Conservation (phyloP, 768 basidiomycete genomes). For the Podaxis sp. region DNA sequence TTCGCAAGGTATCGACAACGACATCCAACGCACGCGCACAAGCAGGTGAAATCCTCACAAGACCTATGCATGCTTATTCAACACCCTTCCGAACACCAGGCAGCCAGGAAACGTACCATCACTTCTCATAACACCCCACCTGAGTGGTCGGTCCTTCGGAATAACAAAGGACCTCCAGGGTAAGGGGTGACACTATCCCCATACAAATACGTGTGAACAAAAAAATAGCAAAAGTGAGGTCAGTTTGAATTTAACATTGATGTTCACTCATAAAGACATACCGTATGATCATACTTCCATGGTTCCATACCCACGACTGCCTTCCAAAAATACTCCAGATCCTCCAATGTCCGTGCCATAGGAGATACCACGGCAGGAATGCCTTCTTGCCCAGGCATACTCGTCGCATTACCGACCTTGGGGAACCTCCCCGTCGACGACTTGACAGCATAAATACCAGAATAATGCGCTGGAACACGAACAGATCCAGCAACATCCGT, state of each 20-base stretch:
- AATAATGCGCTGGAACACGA: conserved; percentile 64
- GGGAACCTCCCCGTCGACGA: conserved; percentile 48
- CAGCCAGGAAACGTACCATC: conserved; percentile 43
- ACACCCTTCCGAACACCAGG: background rate
- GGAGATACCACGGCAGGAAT: conserved; percentile 54
- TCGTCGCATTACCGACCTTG: conserved; percentile 42
- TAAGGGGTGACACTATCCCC: conserved; percentile 37
- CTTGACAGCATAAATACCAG: conserved; percentile 61
- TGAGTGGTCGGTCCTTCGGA: conserved; percentile 32
- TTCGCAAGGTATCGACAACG: conserved; percentile 43
- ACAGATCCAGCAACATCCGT: conserved; percentile 73
- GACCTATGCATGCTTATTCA: conserved; percentile 33
- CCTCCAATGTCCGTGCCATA: conserved; percentile 59
- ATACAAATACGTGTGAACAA: conserved; percentile 9
- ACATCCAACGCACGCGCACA: conserved; percentile 52
- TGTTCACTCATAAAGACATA: conserved; percentile 16
- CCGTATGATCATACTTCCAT: conserved; percentile 62
- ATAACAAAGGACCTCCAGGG: conserved; percentile 38
- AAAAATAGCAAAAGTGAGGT: conserved; percentile 12
- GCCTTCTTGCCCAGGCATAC: conserved; percentile 61
- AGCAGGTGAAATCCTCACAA: conserved; percentile 59
- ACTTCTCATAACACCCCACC: conserved; percentile 63
- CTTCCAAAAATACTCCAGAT: conserved; percentile 65
- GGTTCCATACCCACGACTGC: conserved; percentile 60
- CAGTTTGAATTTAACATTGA: conserved; percentile 24